phyloP scores from a whole-genome alignment of 1,139 yeast species.

The Yamadazyma dendronema region DNA sequence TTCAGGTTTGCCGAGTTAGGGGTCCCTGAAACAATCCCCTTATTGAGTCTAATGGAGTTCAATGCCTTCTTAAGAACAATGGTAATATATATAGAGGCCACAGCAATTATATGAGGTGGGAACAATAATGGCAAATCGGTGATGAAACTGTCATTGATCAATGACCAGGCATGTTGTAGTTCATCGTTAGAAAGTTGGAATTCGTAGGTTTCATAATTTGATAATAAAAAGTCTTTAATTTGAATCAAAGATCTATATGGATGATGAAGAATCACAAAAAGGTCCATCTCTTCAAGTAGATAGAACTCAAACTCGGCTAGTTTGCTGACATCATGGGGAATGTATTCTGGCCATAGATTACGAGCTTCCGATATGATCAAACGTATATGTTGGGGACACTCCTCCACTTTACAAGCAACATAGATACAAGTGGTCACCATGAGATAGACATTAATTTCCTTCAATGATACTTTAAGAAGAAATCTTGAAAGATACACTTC shows the following conservation, averaged over 20 bases:
- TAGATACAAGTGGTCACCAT: slow-evolving; percentile 83
- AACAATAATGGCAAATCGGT: slow-evolving; percentile 79
- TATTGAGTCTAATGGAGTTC: slow-evolving; percentile 15
- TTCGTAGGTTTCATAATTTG: slow-evolving; percentile 25
- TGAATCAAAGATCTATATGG: slow-evolving; percentile 79
- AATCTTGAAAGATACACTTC: slow-evolving; percentile 80
- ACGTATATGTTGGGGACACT: slow-evolving; percentile 90
- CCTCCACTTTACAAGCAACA: slow-evolving; percentile 91
- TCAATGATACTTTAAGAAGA: slow-evolving; percentile 65
- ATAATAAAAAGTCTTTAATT: slow-evolving; percentile 46
- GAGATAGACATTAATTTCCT: slow-evolving; percentile 79
- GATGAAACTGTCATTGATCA: slow-evolving; percentile 84
- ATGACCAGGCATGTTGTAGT: slow-evolving; percentile 82
- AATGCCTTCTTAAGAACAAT: slow-evolving; percentile 50
- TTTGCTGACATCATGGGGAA: slow-evolving; percentile 87
- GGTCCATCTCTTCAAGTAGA: slow-evolving; percentile 82
- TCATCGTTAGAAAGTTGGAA: slow-evolving; percentile 61
- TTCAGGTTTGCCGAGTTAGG: background rate
- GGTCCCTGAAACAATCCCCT: slow-evolving; percentile 5
- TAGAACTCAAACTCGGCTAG: slow-evolving; percentile 97
- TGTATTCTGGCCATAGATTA: slow-evolving; percentile 90
- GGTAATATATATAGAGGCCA: slow-evolving; percentile 75
- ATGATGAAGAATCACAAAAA: slow-evolving; percentile 79
- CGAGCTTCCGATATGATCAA: slow-evolving; percentile 82
- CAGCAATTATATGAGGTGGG: slow-evolving; percentile 91